These are phyloP conservation scores for Astragalus glycyphyllos DNA, from an alignment of 306 rosid genomes.

Conservation along the genomic window DNA sequence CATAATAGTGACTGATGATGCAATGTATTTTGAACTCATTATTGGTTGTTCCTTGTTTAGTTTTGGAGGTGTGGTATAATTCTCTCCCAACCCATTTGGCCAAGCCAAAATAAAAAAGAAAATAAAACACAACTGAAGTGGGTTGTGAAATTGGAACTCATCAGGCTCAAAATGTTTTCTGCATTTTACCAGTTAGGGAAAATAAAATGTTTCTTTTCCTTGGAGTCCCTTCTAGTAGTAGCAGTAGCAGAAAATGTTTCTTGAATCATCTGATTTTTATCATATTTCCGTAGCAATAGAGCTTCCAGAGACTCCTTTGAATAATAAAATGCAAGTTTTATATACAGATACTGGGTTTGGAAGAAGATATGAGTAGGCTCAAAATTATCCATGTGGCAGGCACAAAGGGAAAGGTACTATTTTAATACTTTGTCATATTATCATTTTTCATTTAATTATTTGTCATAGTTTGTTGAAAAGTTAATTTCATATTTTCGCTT, in stretches of 20 bases:
- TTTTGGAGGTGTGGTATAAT: slow-evolving; percentile 6
- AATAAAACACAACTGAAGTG: neutral
- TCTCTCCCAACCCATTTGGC: neutral
- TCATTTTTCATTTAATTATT: slow-evolving; percentile 5
- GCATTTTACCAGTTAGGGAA: slow-evolving; percentile 22
- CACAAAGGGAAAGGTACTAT: slow-evolving; percentile 82
- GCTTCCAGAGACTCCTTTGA: slow-evolving; percentile 21
- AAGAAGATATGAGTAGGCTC: slow-evolving; percentile 59
- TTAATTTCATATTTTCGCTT: slow-evolving; percentile 1
- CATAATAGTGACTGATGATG: neutral
- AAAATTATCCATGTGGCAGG: slow-evolving; percentile 86
- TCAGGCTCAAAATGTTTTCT: neutral
- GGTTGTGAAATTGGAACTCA: slow-evolving; percentile 15
- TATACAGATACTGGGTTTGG: slow-evolving; percentile 68
- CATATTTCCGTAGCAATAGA: slow-evolving; percentile 3
- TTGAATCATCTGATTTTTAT: slow-evolving; percentile 21
- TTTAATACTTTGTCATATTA: slow-evolving; percentile 4
- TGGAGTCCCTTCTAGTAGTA: slow-evolving; percentile 26
- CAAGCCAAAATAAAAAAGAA: neutral
- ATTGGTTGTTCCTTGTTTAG: slow-evolving; percentile 3
- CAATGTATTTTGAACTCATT: slow-evolving; percentile 17
- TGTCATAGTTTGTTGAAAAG: neutral
- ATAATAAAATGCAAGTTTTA: slow-evolving; percentile 33
- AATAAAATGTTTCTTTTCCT: slow-evolving; percentile 12
- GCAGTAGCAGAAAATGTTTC: slow-evolving; percentile 16